Base-by-base conservation (phyloP, 352 stramenopile species). In the Globisporangium barbulae region DNA sequence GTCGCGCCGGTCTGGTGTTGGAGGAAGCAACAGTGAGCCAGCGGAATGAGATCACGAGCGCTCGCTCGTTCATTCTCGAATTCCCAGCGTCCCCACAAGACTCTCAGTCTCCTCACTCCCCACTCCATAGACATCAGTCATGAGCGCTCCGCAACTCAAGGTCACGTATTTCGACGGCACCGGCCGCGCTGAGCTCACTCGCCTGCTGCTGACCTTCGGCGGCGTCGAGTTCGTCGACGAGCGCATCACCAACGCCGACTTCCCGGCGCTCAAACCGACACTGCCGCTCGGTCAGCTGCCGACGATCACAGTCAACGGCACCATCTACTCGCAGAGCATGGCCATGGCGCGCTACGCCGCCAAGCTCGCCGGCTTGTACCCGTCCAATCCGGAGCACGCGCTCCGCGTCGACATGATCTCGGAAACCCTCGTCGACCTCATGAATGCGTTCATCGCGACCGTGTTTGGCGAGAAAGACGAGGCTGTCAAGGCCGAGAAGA, bases 121-220 rank as follows among this genome's bases (percentile, higher is more conserved):
- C 9, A 53, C 21, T 30, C 21, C n/a, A 37, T 37, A 37, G n/a
- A n/a, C n/a, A n/a, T 50, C 21, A 19, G 25, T 35, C 22, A 62
- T 53, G 42, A 63, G 25, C 9, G 53, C 53, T 25, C 47, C 70
- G 17, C 64, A 72, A 17, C 58, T 89, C 52, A 86, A 88, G 76
- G 63, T 94, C 37, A 89, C 73, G 44, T 96, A 96, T 72, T 93
- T 94, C 53, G 53, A 73, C 41, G 59, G 71, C 42, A 17, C 71
- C 0, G 85, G 74, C 2, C 80, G 79, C 35, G 85, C 64, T 0
- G 88, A 94, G 72, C 62, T 88, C 25, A 75, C 81, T 7, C 83
- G 88, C 22, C 70, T 94, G 19, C 68, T 80, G 8, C 56, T 91
- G 45, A 59, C 68, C 15, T 72, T 72, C 28, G 83, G 83, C 25